phyloP scores from a whole-genome alignment of 179 eudicot species.

The Nepenthes alata region DNA sequence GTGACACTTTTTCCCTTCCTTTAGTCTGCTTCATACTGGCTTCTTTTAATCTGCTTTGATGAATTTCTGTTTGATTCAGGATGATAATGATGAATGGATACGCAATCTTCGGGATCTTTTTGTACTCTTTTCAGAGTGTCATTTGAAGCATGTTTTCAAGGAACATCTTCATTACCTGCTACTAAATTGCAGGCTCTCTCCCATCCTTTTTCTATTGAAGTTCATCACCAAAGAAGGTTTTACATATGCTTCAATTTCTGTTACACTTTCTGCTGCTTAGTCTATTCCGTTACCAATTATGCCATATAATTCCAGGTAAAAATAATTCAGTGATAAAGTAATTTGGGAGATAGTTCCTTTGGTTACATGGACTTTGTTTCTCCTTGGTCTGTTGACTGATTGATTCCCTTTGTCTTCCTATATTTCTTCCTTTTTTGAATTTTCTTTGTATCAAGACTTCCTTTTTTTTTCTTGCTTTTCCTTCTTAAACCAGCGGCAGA shows the following conservation, averaged over 20 bases:
- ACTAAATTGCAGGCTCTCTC: slow-evolving; percentile 33
- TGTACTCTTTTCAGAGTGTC: slow-evolving; percentile 47
- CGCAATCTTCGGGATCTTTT: slow-evolving; percentile 41
- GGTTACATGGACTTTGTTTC: too few species aligned
- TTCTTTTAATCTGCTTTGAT: neutral
- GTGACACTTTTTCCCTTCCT: slow-evolving; percentile 1
- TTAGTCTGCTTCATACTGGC: neutral
- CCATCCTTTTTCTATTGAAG: slow-evolving; percentile 37
- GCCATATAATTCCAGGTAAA: too few species aligned
- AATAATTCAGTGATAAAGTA: too few species aligned
- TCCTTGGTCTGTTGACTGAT: too few species aligned
- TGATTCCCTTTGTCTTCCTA: too few species aligned
- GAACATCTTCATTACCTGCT: slow-evolving; percentile 49
- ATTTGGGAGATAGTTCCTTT: too few species aligned
- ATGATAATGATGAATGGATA: slow-evolving; percentile 34
- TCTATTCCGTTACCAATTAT: too few species aligned
- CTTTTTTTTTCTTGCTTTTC: too few species aligned
- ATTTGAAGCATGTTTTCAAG: slow-evolving; percentile 38
- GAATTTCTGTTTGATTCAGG: slow-evolving; percentile 27
- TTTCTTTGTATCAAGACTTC: too few species aligned
- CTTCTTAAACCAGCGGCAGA: too few species aligned
- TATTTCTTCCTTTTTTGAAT: too few species aligned
- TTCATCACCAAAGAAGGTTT: slow-evolving; percentile 51
- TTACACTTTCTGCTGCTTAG: neutral
- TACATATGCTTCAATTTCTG: neutral